Base-by-base conservation (phyloP, 345 rosid genomes). In the Eucalyptus microcorys region DNA sequence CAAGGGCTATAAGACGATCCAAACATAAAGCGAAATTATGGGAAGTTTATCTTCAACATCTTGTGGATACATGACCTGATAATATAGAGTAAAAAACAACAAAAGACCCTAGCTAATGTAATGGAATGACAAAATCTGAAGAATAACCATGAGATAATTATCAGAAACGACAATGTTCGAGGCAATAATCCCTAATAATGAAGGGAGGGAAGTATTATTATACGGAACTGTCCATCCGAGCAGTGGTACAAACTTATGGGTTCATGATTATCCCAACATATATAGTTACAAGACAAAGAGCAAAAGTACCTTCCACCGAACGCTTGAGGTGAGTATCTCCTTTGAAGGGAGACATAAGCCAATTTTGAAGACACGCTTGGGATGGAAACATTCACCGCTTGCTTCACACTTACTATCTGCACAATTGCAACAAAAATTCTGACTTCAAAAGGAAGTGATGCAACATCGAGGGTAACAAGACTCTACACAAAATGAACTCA, bases 381-480 rank as follows among this genome's bases (percentile, higher is more conserved):
- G 61, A 87, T 15, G 22, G 80, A 86, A 87, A 87, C 53, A 68
- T 86, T 89, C 14, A 11, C 50, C 4, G 53, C 86, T 87, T 88
- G 93, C 86, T 92, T 94, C 43, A 48, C 90, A 87, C 87, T 86
- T 83, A 71, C 13, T 26, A 91, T 89, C 97, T 97, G 96, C 76
- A 83, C 76, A 91, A n/a, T 86, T 13, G 32, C 83, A 76, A 76
- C 15, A 37, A 37, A 64, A 37, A 40, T 76, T 76, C 47, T 11
- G 24, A 66, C 40, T 66, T 66, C 79, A 15, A 57, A 66, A 66
- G 22, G 81, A 76, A 40, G 4, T 2, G 47, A 76, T 11, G 83
- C 15, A 76, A 76, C 83, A 37, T 37, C 1, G 47, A 76, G 83
- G 14, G 3, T 40, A 4, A 40, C 8, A 1, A 37, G 24, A 21